Base-by-base conservation (phyloP, 192 early-diverging fungal genomes). In the Dissophora ornata region DNA sequence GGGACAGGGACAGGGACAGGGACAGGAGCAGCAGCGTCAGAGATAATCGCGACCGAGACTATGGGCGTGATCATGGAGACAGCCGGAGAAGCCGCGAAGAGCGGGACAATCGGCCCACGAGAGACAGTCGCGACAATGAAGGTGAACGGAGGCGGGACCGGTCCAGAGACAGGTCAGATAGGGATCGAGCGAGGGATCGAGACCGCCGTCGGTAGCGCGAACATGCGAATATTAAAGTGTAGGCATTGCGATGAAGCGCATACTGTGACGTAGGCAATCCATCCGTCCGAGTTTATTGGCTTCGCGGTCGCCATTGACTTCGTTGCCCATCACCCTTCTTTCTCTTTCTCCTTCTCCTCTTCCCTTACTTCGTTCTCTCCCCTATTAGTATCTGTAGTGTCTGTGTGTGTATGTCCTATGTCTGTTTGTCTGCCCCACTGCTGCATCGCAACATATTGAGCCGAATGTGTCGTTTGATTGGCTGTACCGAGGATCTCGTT, bases 101-200 rank as follows among this genome's bases (percentile, higher is more conserved):
- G 13, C 44, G 41, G 29, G 57, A 54, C 24, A 41, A 34, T 7
- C 29, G 56, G 29, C 12, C 19, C 18, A 11, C 4, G 19, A 33
- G 48, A 15, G 41, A 57, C 16, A 18, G 10, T 19, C 47, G 63
- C 13, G 63, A 54, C 3, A 40, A 44, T 13, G 59, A 41, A 22
- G 11, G 62, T 2, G 42, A 60, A 32, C 52, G 71, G 34, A 15
- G 28, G 28, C 29, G 48, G 22, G 2, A 60, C 19, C 40, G 46
- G n/a, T 42, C 33, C 44, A 51, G 57, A 54, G 16, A 36, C 4
- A 59, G 21, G 26, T 7, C 34, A 61, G 57, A 69, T 46, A 44
- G 51, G n/a, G 50, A 70, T 29, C 49, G 52, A 4, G 42, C 48
- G n/a, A 15, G 56, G 4, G 58, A 50, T 55, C 30, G 30, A 32